Conservation (phyloP, 768 basidiomycete genomes). For the Mycena haematopus region DNA sequence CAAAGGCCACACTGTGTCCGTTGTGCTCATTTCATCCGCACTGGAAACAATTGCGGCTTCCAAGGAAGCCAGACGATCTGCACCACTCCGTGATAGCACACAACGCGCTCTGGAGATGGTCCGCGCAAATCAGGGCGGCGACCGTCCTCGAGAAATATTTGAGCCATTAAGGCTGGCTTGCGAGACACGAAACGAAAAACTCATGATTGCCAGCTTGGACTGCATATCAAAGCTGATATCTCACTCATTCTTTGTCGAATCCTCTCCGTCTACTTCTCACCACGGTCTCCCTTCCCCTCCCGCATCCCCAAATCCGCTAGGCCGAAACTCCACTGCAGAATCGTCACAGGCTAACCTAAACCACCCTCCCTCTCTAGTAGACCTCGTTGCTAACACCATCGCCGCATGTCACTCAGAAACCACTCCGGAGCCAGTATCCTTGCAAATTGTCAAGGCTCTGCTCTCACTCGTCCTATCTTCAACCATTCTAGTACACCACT, state of each 20-base stretch:
- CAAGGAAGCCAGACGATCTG: conserved; percentile 85
- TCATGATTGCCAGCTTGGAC: conserved; percentile 96
- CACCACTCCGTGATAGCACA: conserved; percentile 82
- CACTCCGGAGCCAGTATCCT: conserved; percentile 88
- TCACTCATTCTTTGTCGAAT: conserved; percentile 93
- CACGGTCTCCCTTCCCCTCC: conserved; percentile 73
- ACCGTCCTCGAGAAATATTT: conserved; percentile 86
- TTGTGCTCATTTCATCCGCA: conserved; percentile 83
- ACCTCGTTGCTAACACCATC: conserved; percentile 93
- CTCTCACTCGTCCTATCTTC: conserved; percentile 88
- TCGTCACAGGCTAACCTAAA: conserved; percentile 51
- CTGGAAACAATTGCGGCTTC: conserved; percentile 87
- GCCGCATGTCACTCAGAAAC: conserved; percentile 89
- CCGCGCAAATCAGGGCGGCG: conserved; percentile 74
- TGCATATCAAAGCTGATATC: conserved; percentile 98
- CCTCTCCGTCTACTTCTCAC: conserved; percentile 45
- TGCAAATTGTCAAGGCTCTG: conserved; percentile 96
- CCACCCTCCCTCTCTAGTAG: conserved; percentile 81
- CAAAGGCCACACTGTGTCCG: conserved; percentile 75
- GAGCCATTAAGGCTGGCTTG: conserved; percentile 96
- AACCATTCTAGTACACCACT: conserved; percentile 91
- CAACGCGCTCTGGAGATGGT: conserved; percentile 85
- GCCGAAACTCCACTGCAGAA: conserved; percentile 47
- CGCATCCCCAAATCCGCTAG: conserved; percentile 65
- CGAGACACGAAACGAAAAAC: conserved; percentile 91